Percentiles rank a stretch among this genome's conserved stretches.
phyloP scores from a whole-genome alignment of 176 grass and related monocot genomes.

The Saccharum spontaneum region DNA sequence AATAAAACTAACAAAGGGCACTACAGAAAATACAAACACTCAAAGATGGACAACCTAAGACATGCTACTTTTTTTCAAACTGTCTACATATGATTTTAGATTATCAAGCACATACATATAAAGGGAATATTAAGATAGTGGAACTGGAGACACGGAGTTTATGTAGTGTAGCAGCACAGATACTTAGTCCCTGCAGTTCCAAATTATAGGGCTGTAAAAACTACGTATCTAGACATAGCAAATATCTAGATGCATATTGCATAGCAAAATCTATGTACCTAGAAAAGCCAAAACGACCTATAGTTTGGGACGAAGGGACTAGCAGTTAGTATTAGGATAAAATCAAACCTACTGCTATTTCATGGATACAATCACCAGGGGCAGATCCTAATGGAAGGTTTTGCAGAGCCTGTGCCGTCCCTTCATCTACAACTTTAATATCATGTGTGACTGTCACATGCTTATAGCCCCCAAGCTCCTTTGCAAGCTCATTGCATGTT shows the following conservation, averaged over 20 bases:
- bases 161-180: background rate
- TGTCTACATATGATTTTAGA: background rate
- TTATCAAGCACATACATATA: background rate
- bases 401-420: constrained; percentile 45
- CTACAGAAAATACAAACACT: background rate
- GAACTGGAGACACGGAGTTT: background rate
- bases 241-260: background rate
- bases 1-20: constrained; percentile 7
- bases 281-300: background rate
- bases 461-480: constrained; percentile 86
- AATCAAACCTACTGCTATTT: constrained; percentile 18
- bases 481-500: constrained; percentile 77
- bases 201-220: background rate
- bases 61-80: background rate
- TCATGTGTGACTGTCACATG: constrained; percentile 63
- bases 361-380: constrained; percentile 85
- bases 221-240: background rate
- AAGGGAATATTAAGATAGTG: background rate
- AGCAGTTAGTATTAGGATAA: background rate
- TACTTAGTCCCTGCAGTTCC: background rate
- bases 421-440: constrained; percentile 75
- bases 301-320: background rate
- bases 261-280: background rate
- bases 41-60: constrained; percentile 10
- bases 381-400: constrained; percentile 67